Conservation (phyloP, 176 grass and related monocot genomes). For the Cymbopogon citratus region DNA sequence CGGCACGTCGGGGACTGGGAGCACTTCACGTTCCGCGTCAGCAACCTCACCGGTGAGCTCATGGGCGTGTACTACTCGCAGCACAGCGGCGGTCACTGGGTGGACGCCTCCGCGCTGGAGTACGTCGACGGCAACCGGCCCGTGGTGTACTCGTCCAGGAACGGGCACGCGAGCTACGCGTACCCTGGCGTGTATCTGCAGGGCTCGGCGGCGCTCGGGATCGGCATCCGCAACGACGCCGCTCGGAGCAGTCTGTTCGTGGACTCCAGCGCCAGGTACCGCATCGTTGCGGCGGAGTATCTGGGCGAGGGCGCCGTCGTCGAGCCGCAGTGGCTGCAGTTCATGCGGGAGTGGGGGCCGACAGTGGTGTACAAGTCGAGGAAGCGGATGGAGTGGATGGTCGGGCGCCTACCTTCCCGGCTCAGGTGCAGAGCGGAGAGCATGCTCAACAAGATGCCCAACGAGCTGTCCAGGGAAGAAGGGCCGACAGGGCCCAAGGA, state of each 20-base stretch:
- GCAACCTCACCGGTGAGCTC: slow-evolving; percentile 75
- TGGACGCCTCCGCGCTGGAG: slow-evolving; percentile 65
- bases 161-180: slow-evolving; percentile 77
- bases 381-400: slow-evolving; percentile 42
- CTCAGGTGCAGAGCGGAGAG: slow-evolving; percentile 47
- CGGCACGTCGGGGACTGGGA: slow-evolving; percentile 91
- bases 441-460: slow-evolving; percentile 58
- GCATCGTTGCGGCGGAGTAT: slow-evolving; percentile 61
- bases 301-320: slow-evolving; percentile 46
- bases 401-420: slow-evolving; percentile 30
- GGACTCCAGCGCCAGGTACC: slow-evolving; percentile 67
- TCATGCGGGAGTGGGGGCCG: slow-evolving; percentile 87
- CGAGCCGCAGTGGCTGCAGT: slow-evolving; percentile 68
- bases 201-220: slow-evolving; percentile 52
- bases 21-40: slow-evolving; percentile 79
- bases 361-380: slow-evolving; percentile 58
- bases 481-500: slow-evolving; percentile 84
- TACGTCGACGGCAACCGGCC: slow-evolving; percentile 55
- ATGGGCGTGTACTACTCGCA: slow-evolving; percentile 73
- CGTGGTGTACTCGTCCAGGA: slow-evolving; percentile 58
- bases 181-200: slow-evolving; percentile 68
- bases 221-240: slow-evolving; percentile 63
- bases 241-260: slow-evolving; percentile 37
- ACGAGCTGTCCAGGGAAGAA: slow-evolving; percentile 80
- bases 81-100: slow-evolving; percentile 75